A percentile compares a stretch with the other conserved stretches of the same genome.
phyloP scores from a whole-genome alignment of 179 eudicot genomes.

The Silene vulgaris region DNA sequence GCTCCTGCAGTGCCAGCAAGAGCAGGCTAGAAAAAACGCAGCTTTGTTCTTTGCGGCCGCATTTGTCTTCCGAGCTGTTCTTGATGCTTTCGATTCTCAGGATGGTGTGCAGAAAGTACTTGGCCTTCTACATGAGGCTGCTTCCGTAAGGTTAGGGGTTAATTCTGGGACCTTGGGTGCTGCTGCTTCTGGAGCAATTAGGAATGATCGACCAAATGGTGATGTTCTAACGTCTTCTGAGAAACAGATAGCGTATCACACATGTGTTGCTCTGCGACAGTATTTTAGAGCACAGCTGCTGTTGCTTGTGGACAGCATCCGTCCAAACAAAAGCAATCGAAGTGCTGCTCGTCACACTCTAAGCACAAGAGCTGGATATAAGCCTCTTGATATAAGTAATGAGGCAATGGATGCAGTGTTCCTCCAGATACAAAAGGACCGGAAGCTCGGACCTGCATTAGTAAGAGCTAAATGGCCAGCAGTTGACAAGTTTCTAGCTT shows the following conservation, averaged over 20 bases:
- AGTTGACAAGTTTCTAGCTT: conserved; percentile 72
- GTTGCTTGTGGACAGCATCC: conserved; percentile 76
- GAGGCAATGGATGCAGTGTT: conserved; percentile 88
- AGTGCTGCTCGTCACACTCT: conserved; percentile 59
- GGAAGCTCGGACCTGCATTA: conserved; percentile 92
- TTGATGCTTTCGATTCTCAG: conserved; percentile 82
- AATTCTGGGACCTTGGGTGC: conserved; percentile 57
- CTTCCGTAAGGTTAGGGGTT: conserved; percentile 80
- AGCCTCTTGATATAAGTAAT: conserved; percentile 90
- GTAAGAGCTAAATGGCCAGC: conserved; percentile 90
- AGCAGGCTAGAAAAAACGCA: conserved; percentile 86
- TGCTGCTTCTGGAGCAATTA: conserved; percentile 51
- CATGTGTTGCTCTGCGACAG: conserved; percentile 85
- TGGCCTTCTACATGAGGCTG: conserved; percentile 66
- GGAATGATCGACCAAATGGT: conserved; percentile 70
- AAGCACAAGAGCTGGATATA: conserved; percentile 63
- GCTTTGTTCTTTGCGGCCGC: conserved; percentile 91
- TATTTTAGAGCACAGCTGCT: conserved; percentile 92
- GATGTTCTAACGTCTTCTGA: conserved; percentile 84
- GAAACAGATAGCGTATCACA: conserved; percentile 95
- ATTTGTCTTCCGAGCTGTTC: conserved; percentile 84
- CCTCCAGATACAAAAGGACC: conserved; percentile 83
- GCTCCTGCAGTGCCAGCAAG: conserved; percentile 87
- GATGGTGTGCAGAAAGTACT: conserved; percentile 80
- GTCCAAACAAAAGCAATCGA: conserved; percentile 66